These are phyloP conservation scores for Suillus sp. DNA, from an alignment of 768 basidiomycete genomes.

Conservation along the genomic window DNA sequence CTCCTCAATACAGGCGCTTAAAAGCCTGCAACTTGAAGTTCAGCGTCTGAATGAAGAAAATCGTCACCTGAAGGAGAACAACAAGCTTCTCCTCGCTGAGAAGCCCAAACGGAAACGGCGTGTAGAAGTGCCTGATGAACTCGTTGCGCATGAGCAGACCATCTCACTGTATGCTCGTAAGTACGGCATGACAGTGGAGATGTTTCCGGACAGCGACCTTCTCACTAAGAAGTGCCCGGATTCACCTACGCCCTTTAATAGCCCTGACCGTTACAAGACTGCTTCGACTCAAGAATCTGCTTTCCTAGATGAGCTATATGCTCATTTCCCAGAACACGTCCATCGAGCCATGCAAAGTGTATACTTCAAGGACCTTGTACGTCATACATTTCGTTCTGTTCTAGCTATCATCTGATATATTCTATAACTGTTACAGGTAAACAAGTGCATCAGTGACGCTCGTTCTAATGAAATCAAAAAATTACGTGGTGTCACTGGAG, in stretches of 20 bases:
- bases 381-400: not conserved
- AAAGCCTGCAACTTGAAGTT: not conserved
- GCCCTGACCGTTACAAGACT: not conserved
- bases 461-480: constrained; percentile 8
- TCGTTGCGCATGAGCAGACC: not conserved
- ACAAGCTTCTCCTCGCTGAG: not conserved
- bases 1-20: constrained; percentile 3
- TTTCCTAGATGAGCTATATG: not conserved
- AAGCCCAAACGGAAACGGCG: not conserved
- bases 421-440: not conserved
- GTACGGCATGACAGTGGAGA: constrained; percentile 2
- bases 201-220: not conserved
- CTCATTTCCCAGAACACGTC: not conserved
- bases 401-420: not conserved
- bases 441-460: not conserved
- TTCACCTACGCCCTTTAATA: not conserved
- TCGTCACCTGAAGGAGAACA: not conserved
- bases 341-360: not conserved
- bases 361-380: constrained; percentile 8
- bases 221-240: not conserved
- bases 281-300: not conserved
- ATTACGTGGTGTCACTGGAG: not conserved
- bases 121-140: not conserved
- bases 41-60: not conserved
- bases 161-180: not conserved